Conservation (phyloP, 2,329 filamentous ascomycete species). For the Ophiostoma sp. region DNA sequence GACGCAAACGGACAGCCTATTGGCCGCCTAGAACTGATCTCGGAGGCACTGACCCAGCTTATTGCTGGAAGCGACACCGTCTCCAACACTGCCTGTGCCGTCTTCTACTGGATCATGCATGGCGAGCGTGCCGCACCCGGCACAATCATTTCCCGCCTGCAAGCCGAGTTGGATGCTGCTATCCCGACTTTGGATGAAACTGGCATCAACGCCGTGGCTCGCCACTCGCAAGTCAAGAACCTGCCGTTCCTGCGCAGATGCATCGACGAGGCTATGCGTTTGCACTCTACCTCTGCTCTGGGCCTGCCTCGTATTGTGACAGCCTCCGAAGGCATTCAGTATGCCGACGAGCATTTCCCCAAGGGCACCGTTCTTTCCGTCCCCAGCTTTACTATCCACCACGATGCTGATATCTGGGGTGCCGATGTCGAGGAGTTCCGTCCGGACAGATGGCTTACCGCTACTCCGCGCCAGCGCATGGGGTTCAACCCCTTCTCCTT, state of each 20-base stretch:
- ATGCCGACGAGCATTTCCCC: slow-evolving; percentile 20
- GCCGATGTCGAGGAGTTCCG: slow-evolving; percentile 29
- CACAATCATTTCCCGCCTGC: slow-evolving; percentile 20
- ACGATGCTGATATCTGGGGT: slow-evolving; percentile 29
- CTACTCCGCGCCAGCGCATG: slow-evolving; percentile 23
- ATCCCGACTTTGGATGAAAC: slow-evolving; percentile 11
- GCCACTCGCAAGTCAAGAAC: slow-evolving; percentile 19
- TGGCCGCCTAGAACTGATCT: slow-evolving; percentile 21
- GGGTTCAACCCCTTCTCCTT: slow-evolving; percentile 25
- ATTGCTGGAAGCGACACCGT: slow-evolving; percentile 25
- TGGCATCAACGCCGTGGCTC: slow-evolving; percentile 8
- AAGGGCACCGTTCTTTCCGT: slow-evolving; percentile 24
- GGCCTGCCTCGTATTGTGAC: slow-evolving; percentile 25
- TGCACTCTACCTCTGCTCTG: slow-evolving; percentile 24
- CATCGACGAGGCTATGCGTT: slow-evolving; percentile 24
- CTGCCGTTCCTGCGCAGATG: slow-evolving; percentile 22
- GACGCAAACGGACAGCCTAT: slow-evolving; percentile 19
- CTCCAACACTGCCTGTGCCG: slow-evolving; percentile 24
- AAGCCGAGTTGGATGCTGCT: slow-evolving; percentile 23
- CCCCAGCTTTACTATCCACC: slow-evolving; percentile 24
- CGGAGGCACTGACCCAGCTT: slow-evolving; percentile 24
- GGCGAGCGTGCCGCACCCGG: slow-evolving; percentile 22
- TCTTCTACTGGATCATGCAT: slow-evolving; percentile 25
- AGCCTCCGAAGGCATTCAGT: slow-evolving; percentile 20
- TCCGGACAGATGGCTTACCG: slow-evolving; percentile 28